Evolutionary conservation across 2,329 filamentous ascomycete genomes (phyloP), one percentile per base, ranked within the genome.

Genomic region (Paecilomyces fulvus): DNA sequence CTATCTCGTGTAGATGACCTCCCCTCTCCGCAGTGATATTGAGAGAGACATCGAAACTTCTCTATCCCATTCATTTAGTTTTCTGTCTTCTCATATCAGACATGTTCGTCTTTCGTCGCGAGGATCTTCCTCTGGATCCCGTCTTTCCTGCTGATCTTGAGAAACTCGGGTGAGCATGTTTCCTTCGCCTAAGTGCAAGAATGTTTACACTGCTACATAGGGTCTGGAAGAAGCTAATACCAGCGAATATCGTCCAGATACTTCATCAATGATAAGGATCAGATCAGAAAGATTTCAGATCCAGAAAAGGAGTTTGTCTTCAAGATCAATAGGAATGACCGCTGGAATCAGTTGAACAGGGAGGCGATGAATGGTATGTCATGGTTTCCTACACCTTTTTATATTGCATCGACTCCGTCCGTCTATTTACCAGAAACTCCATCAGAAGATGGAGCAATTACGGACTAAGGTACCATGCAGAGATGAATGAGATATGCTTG

Each of bases 31-130:
- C 14, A 17, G 17, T 17, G 9, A 43, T 12, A 4, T 43, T n/a
- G 17, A 43, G 14, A 33, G 11, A 43, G 7, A 43, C 8, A 43
- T 43, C 37, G n/a, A 43, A 17, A 9, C n/a, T 43, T 4, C 5
- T 43, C 6, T 14, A 31, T 4, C 30, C 12, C 30, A 31, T 5
- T 10, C 3, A 31, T 4, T 12, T 14, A 31, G 8, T 31, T 31
- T 12, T 14, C 10, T 11, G 30, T 31, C 9, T 12, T 14, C 3
- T 28, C 25, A 3, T 14, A 49, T 25, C 48, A 64, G 76, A 54
- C 43, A 94, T 96, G 91, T 96, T 94, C 68, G 83, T 86, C 53
- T 87, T 88, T 56, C 78, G 79, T 43, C 83, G 83, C 74, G 79
- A 80, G 8, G 81, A 83, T 62, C 82, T 95, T 2, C 88, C 89